Base-by-base conservation (phyloP, 2,329 filamentous ascomycete species). In the Neonectria neomacrospora region DNA sequence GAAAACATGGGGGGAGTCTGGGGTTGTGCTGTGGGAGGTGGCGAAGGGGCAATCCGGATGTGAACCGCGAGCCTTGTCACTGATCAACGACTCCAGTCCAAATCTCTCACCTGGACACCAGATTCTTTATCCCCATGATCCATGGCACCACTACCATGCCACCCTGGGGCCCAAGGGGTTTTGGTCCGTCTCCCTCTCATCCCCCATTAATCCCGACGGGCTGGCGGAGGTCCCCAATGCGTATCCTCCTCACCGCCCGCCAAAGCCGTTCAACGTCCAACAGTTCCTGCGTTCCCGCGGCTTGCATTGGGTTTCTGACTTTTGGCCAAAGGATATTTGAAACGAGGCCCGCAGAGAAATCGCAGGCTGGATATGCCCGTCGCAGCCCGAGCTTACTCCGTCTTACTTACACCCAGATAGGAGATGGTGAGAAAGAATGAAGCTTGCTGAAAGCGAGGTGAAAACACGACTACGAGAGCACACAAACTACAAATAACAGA, bases 11-110 rank as follows among this genome's bases (percentile, higher is more conserved):
- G 34, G 34, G 54, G 60, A 54, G 32, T 58, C 58, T 58, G 54
- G 41, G 54, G 48, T 58, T 58, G 50, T 44, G 30, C 39, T 51
- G 32, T 45, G 53, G 22, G 41, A 45, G 53, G 53, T 61, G 59
- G 59, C 54, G 14, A 56, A 61, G 28, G 48, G 39, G 47, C 37
- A 28, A 39, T 57, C 53, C 47, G 47, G 51, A 61, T 42, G 50
- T 32, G 26, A 57, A 57, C 54, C 59, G 59, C 59, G 53, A 57
- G 53, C 59, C 34, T 39, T 56, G 34, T 37, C 34, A 37, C 34
- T 16, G 34, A 37, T 37, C 34, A 37, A n/a, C 34, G 16, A n/a
- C 34, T 37, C 6, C 20, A 20, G 16, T 10, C 44, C 26, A 18
- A 54, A 53, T 37, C 32, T 39, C 50, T 26, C 22, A 41, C 37